Conservation (phyloP, 805 yeast species). For the Saccharomycopsis microspora region DNA sequence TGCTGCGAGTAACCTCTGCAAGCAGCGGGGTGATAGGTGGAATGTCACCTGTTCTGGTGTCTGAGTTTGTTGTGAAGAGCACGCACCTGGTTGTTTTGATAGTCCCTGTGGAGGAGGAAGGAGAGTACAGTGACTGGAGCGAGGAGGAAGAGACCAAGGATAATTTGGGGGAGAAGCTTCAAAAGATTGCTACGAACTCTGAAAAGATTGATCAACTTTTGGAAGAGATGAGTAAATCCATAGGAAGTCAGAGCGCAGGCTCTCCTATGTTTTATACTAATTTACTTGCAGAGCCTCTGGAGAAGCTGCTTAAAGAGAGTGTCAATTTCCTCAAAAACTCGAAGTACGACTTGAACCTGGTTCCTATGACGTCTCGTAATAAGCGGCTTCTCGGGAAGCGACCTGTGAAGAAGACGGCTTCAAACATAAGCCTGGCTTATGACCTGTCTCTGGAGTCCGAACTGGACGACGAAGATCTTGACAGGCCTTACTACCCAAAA, state of each 20-base stretch:
- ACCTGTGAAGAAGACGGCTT: conserved; percentile 8
- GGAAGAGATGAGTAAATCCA: not conserved
- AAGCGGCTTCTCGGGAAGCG: conserved; percentile 24
- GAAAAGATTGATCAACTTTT: not conserved
- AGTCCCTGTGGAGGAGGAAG: conserved; percentile 2
- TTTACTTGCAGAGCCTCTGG: conserved; percentile 9
- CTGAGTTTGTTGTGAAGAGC: conserved; percentile 8
- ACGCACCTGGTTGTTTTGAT: conserved; percentile 11
- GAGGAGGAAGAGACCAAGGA: conserved; percentile 3
- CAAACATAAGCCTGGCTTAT: not conserved
- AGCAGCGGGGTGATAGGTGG: no score
- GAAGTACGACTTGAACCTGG: not conserved
- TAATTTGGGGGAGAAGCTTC: not conserved
- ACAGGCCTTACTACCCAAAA: conserved; percentile 12
- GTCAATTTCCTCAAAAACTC: conserved; percentile 10
- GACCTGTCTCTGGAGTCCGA: not conserved
- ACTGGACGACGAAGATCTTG: conserved; percentile 5
- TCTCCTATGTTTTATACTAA: not conserved
- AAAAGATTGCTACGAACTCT: not conserved
- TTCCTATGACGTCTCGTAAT: conserved; percentile 12
- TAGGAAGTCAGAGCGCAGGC: not conserved
- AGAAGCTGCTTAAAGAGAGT: conserved; percentile 9
- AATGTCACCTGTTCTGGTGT: not conserved
- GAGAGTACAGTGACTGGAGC: not conserved
- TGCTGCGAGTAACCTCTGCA: not conserved